A percentile compares a stretch with the other conserved stretches of the same genome.
Conservation (phyloP, 352 stramenopile genomes). For the Globisporangium nodosum region DNA sequence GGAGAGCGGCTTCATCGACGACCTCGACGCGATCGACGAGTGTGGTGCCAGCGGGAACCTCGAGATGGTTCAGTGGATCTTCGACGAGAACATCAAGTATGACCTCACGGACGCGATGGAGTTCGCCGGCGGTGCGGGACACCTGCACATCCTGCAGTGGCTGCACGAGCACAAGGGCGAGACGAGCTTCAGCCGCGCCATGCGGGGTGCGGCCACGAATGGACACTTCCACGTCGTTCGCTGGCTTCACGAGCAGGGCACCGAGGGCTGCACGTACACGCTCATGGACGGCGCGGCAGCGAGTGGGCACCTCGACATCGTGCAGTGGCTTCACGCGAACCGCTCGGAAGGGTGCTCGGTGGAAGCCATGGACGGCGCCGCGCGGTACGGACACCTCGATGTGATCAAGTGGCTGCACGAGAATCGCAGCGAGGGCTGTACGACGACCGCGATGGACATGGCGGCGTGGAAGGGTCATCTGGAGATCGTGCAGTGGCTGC, state of each 20-base stretch:
- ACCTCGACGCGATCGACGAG: conserved; percentile 12
- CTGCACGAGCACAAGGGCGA: conserved; percentile 15
- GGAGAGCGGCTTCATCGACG: conserved; percentile 6
- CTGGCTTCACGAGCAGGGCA: conserved; percentile 16
- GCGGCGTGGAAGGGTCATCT: conserved; percentile 37
- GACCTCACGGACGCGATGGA: conserved; percentile 17
- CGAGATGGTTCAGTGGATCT: conserved; percentile 12
- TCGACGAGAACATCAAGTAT: conserved; percentile 9
- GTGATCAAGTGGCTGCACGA: conserved; percentile 33
- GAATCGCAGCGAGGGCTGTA: conserved; percentile 27
- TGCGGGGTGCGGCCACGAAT: conserved; percentile 11
- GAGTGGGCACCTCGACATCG: conserved; percentile 8
- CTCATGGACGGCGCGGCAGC: conserved; percentile 18
- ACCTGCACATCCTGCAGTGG: conserved; percentile 23
- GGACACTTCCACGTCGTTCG: conserved; percentile 20
- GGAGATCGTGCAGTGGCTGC: conserved; percentile 50
- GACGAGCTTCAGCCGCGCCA: conserved; percentile 11
- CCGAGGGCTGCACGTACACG: conserved; percentile 17
- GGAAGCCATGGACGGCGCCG: conserved; percentile 11
- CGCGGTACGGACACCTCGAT: conserved; percentile 7
- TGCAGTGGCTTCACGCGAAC: conserved; percentile 16
- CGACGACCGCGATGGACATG: conserved; percentile 4
- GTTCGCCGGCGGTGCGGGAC: conserved; percentile 14
- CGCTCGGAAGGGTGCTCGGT: conserved; percentile 7
- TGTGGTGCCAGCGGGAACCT: conserved; percentile 10